Conservation (phyloP, 805 yeast genomes). For the Tetrapisispora nanseiensis region DNA sequence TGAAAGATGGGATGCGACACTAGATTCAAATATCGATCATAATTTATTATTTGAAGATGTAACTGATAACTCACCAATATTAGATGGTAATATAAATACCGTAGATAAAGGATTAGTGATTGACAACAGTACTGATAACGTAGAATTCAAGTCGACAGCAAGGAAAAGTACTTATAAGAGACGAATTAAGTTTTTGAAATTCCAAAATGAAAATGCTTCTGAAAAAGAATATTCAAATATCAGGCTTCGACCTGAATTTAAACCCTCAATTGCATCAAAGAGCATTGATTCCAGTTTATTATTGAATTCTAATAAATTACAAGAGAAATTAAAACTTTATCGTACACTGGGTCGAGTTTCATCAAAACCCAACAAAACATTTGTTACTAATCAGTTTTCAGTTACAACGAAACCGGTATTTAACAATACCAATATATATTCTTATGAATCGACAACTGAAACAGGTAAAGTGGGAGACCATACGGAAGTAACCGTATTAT, state of each 20-base stretch:
- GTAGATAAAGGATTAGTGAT: not conserved
- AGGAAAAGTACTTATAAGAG: not conserved
- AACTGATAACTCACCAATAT: not conserved
- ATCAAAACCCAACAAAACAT: not conserved
- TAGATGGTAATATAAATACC: no score
- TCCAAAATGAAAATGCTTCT: not conserved
- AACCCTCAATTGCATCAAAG: not conserved
- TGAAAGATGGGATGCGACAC: not conserved
- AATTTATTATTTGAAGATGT: not conserved
- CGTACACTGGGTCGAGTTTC: not conserved
- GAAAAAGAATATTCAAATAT: not conserved
- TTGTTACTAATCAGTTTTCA: constrained; percentile 2
- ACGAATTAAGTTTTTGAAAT: not conserved
- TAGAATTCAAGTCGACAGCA: not conserved
- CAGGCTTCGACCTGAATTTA: not conserved
- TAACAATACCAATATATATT: not conserved
- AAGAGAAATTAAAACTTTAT: not conserved
- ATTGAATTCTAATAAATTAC: not conserved
- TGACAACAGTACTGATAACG: not conserved
- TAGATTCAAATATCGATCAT: not conserved
- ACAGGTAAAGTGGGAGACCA: no score
- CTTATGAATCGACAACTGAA: not conserved
- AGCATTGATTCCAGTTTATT: not conserved
- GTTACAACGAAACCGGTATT: not conserved
- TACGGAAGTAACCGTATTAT: no score